Base-by-base conservation (phyloP, 2,329 filamentous ascomycete genomes). In the Emmonsiellopsis sp. region DNA sequence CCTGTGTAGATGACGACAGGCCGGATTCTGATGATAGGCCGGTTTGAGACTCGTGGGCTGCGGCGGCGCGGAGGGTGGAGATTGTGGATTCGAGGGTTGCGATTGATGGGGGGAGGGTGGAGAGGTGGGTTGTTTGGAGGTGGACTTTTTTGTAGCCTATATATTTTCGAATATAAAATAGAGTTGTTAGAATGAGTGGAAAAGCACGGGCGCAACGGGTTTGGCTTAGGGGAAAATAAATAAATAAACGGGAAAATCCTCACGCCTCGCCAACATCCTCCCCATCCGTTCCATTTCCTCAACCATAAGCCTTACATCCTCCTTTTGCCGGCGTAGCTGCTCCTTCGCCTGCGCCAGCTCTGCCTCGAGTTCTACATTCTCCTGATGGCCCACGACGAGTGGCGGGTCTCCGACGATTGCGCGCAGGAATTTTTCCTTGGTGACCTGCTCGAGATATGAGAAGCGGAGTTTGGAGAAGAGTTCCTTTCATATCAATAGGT, bases 391-490 rank as follows among this genome's bases (percentile, higher is more conserved):
- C 54, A 95, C 87, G 45, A 97, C 86, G 13, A 91, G 78, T 0
- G 92, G 93, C 48, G 91, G 89, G 58, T 95, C 88, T 58, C 89
- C 89, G 13, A 94, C 89, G 62, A 97, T 94, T 58, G 88, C 85
- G 61, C 90, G 88, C 52, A 98, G 85, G 70, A 96, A 97, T 65
- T 95, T 95, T 70, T 98, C 93, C 73, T 97, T 98, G 44, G 92
- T 97, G 58, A 97, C 90, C 76, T 97, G 93, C 72, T 98, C 93
- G 62, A 96, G 87, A 72, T 97, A 97, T 59, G 88, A 94, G 76
- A 97, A 97, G 62, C 92, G 89, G 40, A 97, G 79, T 73, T 98
- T 97, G 42, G 89, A 86, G 71, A 97, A 98, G 16, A 97, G 81
- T 71, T 96, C 91, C 73, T 20, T 20, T 11, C 16, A 32, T 9